Evolutionary conservation across 176 grass and related monocot genomes (phyloP).

Genomic region (Phoenix roebelenii): DNA sequence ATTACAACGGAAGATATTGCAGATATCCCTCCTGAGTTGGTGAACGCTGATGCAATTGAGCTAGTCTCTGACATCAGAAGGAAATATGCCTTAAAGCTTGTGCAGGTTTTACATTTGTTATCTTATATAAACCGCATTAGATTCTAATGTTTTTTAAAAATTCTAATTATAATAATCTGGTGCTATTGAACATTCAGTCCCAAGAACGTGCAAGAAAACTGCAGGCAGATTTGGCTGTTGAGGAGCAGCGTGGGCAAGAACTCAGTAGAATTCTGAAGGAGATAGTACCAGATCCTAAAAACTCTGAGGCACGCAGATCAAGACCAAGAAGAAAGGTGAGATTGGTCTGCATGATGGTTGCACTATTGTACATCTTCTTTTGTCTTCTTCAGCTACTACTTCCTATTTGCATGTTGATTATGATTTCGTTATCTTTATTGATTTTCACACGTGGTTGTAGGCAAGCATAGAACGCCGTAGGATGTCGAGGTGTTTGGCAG

Average conservation of each 20-base stretch:
- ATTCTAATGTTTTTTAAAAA: too few species aligned
- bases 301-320: conserved; percentile 26
- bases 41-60: conserved; percentile 44
- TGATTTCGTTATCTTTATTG: conserved; percentile 6
- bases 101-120: conserved; percentile 37
- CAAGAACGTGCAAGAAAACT: conserved; percentile 70
- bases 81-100: conserved; percentile 64
- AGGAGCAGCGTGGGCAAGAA: conserved; percentile 74
- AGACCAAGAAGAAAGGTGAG: conserved; percentile 54
- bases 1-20: conserved; percentile 10
- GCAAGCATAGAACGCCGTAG: conserved; percentile 47
- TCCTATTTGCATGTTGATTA: neutral
- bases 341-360: neutral
- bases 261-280: conserved; percentile 78
- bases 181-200: conserved; percentile 40
- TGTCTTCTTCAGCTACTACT: neutral
- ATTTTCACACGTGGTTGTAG: conserved; percentile 24
- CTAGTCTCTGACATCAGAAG: conserved; percentile 43
- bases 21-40: conserved; percentile 31
- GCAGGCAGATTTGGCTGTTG: conserved; percentile 65
- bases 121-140: neutral
- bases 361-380: neutral
- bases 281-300: conserved; percentile 49
- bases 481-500: conserved; percentile 69
- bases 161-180: too few species aligned